Base-by-base conservation (phyloP, 106 monocot species). In the Dendrobium catenatum region DNA sequence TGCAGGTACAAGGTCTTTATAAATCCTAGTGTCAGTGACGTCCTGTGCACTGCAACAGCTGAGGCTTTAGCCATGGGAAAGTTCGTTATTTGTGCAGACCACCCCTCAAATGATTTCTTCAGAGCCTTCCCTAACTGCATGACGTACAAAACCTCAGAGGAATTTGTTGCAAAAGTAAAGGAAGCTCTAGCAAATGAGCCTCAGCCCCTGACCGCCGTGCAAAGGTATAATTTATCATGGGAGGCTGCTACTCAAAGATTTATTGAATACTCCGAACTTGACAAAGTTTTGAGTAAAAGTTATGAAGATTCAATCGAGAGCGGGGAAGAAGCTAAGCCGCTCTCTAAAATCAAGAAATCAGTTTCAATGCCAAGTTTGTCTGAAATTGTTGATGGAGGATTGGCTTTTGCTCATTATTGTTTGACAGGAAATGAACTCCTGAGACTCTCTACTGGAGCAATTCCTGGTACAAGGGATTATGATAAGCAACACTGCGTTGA, bases 11-110 rank as follows among this genome's bases (percentile, higher is more conserved):
- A 99, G 81, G 91, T 99, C 49, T 99, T 99, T 61, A 86, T 99
- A 81, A 99, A 99, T 81, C 95, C 99, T 27, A 99, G 99, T 67
- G 56, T 95, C 24, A 99, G 99, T 78, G 99, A 99, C 79, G 99
- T 99, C 44, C 86, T 99, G 10, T 99, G 99, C 79, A 99, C 99
- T 1, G 95, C 99, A 46, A 99, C 99, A 78, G 99, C 99, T 5
- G 99, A 99, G 86, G 99, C 99, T 42, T 93, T 99, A 68, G 99
- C 99, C 5, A 99, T 99, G 99, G 99, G 99, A 40, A 99, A 99
- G 80, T 99, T 99, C 85, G 99, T 95, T 22, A 78, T 99, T 77
- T 99, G 99, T 81, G 95, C 99, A 4, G 99, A 99, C 80, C 99
- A 99, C 79, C 99, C 99, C 16, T 99, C 99, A 76, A 99, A 99